Base-by-base conservation (phyloP, 371 early-diverging fungal species). In the Syncephalastrum racemosum region DNA sequence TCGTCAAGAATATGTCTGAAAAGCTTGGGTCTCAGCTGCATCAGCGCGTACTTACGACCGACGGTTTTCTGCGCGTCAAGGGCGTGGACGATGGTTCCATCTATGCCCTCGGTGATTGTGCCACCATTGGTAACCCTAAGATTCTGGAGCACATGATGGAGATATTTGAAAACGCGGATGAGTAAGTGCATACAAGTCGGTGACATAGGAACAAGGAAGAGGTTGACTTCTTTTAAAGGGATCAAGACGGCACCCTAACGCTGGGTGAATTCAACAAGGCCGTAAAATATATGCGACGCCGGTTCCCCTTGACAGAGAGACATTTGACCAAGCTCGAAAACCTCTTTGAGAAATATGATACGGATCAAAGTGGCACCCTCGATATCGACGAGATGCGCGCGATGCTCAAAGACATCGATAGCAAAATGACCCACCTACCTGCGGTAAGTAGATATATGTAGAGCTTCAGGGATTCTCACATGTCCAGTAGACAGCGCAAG, bases 101-200 rank as follows among this genome's bases (percentile, higher is more conserved):
- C 2, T 93, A 82, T 66, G 93, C 94, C 1, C 70, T 94, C 19
- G 95, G 95, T 19, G 95, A 95, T 66, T 95, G 95, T 68, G 89
- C 93, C 3, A 82, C 86, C 3, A 84, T 79, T 55, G 87, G 88
- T 27, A 85, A 85, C 53, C 90, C 89, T 4, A 80, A 84, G 19
- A 64, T 89, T 39, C 56, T 83, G 15, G 68, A 75, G 4, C 67
- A 69, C 24, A 77, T 87, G 22, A 76, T 81, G 70, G 67, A 82
- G 2, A 59, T 77, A 25, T 76, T 85, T 55, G 51, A 75, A 55
- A 69, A 70, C 7, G 73, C 77, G 13, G 88, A 87, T 44, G 43
- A 46, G 71, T 73, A 66, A 63, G 63, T 16, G 50, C 46, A 12
- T 31, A 5, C 36, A 10, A 10, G 36, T 2, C 10, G 12, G 4